These are phyloP conservation scores for Aspergillus ochraceus DNA, from an alignment of 2,329 filamentous ascomycete genomes.

Conservation along the genomic window DNA sequence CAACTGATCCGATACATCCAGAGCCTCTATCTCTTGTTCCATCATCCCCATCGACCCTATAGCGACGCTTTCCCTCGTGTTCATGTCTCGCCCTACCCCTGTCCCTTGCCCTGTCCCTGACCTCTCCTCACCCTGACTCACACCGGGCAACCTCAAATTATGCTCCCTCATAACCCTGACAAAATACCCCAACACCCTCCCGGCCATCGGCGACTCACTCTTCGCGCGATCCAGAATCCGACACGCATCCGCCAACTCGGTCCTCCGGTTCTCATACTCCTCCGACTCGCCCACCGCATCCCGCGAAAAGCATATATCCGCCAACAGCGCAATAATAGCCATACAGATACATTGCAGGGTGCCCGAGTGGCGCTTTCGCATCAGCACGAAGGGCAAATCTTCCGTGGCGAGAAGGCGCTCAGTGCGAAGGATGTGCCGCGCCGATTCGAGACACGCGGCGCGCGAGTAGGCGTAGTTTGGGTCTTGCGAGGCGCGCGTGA, in stretches of 20 bases:
- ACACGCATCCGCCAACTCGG: background rate
- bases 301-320: background rate
- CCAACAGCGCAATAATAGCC: background rate
- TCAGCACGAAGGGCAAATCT: background rate
- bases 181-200: background rate
- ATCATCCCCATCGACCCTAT: no score
- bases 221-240: background rate
- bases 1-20: background rate
- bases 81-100: no score
- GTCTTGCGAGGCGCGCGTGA: slow-evolving; percentile 18
- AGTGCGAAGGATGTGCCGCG: background rate
- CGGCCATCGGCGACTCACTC: background rate
- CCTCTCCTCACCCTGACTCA: background rate
- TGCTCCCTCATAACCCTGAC: background rate
- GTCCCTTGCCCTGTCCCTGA: no score
- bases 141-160: background rate
- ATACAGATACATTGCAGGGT: background rate
- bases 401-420: background rate
- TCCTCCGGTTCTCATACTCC: background rate
- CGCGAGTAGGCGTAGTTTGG: background rate
- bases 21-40: background rate
- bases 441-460: background rate
- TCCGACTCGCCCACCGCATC: background rate
- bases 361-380: background rate
- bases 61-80: no score